Evolutionary conservation across 495 filamentous ascomycete species (phyloP).

Genomic region (Aspergillus nidulans): DNA sequence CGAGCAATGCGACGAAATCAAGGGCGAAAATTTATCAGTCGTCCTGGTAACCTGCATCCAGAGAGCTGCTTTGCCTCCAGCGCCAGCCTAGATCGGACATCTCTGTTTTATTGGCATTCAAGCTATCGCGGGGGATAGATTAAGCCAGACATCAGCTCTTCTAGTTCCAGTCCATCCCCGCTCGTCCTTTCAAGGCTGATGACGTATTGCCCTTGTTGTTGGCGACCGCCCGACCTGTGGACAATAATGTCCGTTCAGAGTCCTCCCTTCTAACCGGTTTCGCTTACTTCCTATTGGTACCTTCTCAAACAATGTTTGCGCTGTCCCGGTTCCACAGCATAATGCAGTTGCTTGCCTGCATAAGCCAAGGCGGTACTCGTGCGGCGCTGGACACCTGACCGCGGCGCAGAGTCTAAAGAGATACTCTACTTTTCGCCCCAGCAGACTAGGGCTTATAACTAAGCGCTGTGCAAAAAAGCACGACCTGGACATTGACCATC

Average conservation of each 20-base stretch:
- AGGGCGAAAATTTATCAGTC: not conserved
- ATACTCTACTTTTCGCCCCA: not conserved
- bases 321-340: conserved; percentile 4
- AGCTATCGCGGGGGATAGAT: not conserved
- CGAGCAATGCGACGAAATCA: not conserved
- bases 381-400: conserved; percentile 1
- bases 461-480: no score
- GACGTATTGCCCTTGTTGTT: conserved; percentile 1
- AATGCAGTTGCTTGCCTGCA: conserved; percentile 7
- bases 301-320: not conserved
- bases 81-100: not conserved
- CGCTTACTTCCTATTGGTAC: not conserved
- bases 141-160: not conserved
- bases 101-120: not conserved
- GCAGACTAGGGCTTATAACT: not conserved
- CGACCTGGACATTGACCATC: no score
- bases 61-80: not conserved
- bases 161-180: no score
- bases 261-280: conserved; percentile 1
- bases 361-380: conserved; percentile 6
- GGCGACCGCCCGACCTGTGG: not conserved
- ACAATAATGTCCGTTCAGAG: not conserved
- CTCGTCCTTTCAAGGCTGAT: not conserved
- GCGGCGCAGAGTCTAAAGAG: not conserved
- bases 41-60: not conserved